phyloP scores from a whole-genome alignment of 257 asterid genomes.

The Petunia axillaris region DNA sequence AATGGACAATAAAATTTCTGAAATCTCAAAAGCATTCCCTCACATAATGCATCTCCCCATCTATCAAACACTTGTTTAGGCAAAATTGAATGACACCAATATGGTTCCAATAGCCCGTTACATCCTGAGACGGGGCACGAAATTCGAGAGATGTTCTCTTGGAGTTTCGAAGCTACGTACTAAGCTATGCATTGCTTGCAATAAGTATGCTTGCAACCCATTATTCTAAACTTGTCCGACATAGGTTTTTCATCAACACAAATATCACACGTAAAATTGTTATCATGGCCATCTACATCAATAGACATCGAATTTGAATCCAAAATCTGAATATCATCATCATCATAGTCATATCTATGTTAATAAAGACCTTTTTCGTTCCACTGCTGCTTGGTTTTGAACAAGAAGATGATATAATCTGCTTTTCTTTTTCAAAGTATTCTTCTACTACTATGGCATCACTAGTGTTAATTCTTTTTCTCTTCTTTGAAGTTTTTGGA shows the following conservation, averaged over 20 bases:
- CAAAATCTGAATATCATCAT: neutral
- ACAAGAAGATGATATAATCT: neutral
- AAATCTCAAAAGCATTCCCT: constrained; percentile 50
- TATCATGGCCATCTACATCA: neutral
- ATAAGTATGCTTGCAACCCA: constrained; percentile 53
- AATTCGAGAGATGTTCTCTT: constrained; percentile 43
- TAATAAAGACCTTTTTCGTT: neutral
- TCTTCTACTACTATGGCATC: neutral
- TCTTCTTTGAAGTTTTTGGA: neutral
- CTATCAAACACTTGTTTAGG: constrained; percentile 65
- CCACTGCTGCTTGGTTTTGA: neutral
- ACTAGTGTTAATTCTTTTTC: neutral
- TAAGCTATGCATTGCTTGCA: constrained; percentile 50
- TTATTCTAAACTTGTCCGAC: constrained; percentile 34
- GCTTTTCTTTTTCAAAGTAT: too few species aligned
- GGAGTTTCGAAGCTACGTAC: constrained; percentile 58
- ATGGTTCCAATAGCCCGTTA: constrained; percentile 57
- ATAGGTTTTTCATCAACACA: constrained; percentile 54
- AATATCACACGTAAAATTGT: constrained; percentile 49
- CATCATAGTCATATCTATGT: neutral
- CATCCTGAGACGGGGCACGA: constrained; percentile 60
- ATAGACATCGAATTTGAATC: neutral
- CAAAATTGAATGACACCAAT: constrained; percentile 55
- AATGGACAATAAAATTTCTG: constrained; percentile 67
- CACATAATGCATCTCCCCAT: constrained; percentile 77